phyloP scores from a whole-genome alignment of 2,329 filamentous ascomycete species.

The Cercospora sp. region DNA sequence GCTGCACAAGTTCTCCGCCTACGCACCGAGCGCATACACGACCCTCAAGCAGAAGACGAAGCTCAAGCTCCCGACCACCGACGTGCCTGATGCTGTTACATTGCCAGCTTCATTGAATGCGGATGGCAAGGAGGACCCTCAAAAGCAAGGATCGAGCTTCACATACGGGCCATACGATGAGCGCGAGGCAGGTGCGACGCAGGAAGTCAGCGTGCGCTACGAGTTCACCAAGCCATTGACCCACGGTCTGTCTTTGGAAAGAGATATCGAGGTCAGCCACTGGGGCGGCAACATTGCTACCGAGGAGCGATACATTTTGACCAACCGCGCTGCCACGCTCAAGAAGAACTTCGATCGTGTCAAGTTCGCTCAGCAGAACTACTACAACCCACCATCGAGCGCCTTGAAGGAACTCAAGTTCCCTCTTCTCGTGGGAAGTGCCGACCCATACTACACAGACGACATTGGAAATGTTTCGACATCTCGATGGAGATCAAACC shows the following conservation, averaged over 20 bases:
- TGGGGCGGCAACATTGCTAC: slow-evolving; percentile 97
- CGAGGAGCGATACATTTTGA: slow-evolving; percentile 88
- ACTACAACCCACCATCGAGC: slow-evolving; percentile 70
- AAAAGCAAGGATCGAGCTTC: slow-evolving; percentile 80
- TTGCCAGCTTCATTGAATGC: slow-evolving; percentile 61
- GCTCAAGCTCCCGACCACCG: slow-evolving; percentile 77
- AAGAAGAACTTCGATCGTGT: slow-evolving; percentile 55
- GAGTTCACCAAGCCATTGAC: slow-evolving; percentile 92
- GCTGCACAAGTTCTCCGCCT: slow-evolving; percentile 80
- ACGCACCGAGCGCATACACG: slow-evolving; percentile 77
- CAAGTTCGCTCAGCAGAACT: slow-evolving; percentile 48
- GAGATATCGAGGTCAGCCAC: slow-evolving; percentile 92
- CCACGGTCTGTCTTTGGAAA: slow-evolving; percentile 75
- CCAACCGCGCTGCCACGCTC: slow-evolving; percentile 77
- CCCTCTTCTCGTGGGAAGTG: slow-evolving; percentile 74
- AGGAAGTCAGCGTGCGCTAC: slow-evolving; percentile 79
- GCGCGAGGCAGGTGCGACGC: slow-evolving; percentile 71
- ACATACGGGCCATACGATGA: slow-evolving; percentile 89
- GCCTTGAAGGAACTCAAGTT: slow-evolving; percentile 82
- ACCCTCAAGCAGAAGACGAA: slow-evolving; percentile 97
- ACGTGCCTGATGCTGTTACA: slow-evolving; percentile 75
- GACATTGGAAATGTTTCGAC: slow-evolving; percentile 97
- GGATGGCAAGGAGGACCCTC: slow-evolving; percentile 65
- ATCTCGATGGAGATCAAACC: slow-evolving; percentile 77
- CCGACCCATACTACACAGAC: slow-evolving; percentile 91